These are phyloP conservation scores for Eremothecium coryli DNA, from an alignment of 1,139 yeast genomes.

Conservation along the genomic window DNA sequence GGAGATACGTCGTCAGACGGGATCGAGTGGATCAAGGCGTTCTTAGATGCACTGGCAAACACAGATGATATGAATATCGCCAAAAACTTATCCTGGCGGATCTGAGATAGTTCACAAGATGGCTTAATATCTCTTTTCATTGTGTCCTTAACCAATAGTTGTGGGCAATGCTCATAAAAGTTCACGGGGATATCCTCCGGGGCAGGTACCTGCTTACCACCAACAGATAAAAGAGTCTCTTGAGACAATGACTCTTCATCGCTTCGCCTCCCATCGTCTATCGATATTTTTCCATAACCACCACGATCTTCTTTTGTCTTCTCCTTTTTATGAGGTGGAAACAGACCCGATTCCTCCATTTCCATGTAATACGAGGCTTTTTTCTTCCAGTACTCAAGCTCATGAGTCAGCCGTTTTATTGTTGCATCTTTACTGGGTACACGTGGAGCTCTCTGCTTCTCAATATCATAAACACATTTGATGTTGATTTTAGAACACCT, in stretches of 20 bases:
- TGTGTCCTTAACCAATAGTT: constrained; percentile 22
- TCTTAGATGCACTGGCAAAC: constrained; percentile 23
- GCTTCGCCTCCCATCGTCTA: neutral
- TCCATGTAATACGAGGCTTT: constrained; percentile 15
- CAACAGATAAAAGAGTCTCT: neutral
- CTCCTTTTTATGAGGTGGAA: constrained; percentile 1
- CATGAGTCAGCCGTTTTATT: constrained; percentile 25
- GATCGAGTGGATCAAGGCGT: constrained; percentile 22
- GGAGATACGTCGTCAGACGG: constrained; percentile 8
- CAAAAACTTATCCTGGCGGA: constrained; percentile 25
- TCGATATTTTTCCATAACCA: neutral
- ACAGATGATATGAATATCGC: constrained; percentile 22
- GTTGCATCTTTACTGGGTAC: constrained; percentile 27
- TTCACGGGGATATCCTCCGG: constrained; percentile 16
- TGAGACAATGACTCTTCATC: no score
- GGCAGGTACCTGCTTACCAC: constrained; percentile 4
- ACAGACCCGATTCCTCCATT: constrained; percentile 5
- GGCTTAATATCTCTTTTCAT: constrained; percentile 29
- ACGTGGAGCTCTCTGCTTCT: constrained; percentile 26
- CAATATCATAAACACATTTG: constrained; percentile 27
- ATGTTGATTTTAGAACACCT: constrained; percentile 24
- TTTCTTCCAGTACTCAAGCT: constrained; percentile 26
- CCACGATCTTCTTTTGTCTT: neutral
- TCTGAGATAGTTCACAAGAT: constrained; percentile 25
- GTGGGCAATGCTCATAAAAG: constrained; percentile 22